phyloP scores from a whole-genome alignment of 176 grass and related monocot genomes.

The Aegilops longissima region DNA sequence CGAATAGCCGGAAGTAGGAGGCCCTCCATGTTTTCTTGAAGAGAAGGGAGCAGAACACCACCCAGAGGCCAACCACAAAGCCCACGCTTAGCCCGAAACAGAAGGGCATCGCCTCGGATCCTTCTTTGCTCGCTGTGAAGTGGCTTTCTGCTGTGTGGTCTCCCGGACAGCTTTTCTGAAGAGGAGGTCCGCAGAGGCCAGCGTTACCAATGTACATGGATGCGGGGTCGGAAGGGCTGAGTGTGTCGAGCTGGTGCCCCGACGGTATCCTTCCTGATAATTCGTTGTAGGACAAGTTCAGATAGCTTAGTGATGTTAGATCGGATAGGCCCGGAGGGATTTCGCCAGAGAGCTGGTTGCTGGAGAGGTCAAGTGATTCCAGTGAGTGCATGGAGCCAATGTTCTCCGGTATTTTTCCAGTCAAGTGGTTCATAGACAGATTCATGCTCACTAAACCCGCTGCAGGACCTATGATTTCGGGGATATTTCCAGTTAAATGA shows the following conservation, averaged over 20 bases:
- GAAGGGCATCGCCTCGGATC: not conserved
- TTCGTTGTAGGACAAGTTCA: slow-evolving; percentile 33
- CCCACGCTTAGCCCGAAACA: not conserved
- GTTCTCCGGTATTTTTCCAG: slow-evolving; percentile 11
- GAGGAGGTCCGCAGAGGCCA: slow-evolving; percentile 20
- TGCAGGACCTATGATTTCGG: not conserved
- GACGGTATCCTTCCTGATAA: slow-evolving; percentile 36
- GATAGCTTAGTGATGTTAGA: not conserved
- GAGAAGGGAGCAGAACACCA: slow-evolving; percentile 1
- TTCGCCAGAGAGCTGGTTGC: slow-evolving; percentile 30
- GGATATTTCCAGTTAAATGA: slow-evolving; percentile 30
- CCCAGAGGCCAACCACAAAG: slow-evolving; percentile 23
- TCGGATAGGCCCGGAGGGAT: slow-evolving; percentile 27
- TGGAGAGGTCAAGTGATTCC: slow-evolving; percentile 41
- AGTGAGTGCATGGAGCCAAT: not conserved
- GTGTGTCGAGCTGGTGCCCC: slow-evolving; percentile 18
- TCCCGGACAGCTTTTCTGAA: not conserved
- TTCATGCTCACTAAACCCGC: slow-evolving; percentile 13
- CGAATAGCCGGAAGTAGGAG: not conserved
- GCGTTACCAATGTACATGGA: slow-evolving; percentile 27
- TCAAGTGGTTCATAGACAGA: slow-evolving; percentile 29
- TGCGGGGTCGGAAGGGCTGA: not conserved
- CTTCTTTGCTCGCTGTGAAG: not conserved
- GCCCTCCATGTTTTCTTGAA: slow-evolving; percentile 20
- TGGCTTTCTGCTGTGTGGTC: not conserved